Evolutionary conservation across 2,329 filamentous ascomycete genomes (phyloP), one percentile per base, ranked within the genome.

Genomic region (Ilyonectria robusta): DNA sequence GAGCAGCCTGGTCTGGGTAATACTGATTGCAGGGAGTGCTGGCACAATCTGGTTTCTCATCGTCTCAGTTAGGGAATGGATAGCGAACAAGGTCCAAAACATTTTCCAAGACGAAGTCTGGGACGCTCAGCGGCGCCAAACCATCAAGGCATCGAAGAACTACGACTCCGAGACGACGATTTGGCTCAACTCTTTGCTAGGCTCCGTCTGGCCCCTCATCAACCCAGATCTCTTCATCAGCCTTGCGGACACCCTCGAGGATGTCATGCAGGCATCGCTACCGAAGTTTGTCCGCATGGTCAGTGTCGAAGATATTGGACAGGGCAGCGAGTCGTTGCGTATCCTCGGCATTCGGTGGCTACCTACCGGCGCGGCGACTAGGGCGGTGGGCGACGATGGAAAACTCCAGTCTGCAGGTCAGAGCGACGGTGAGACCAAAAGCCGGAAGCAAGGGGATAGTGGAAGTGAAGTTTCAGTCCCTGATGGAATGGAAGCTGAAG

Each of bases 221-320:
- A 94, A 94, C 74, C 92, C 92, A 0, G 92, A 94, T 72, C 84
- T 94, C 2, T 94, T 94, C 72, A 85, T 87, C 1, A 89, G 88
- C 37, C 78, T 94, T 2, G 87, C 89, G 0, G 92, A 94, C 73
- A 92, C 88, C 31, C 85, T 94, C 4, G 92, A 94, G 79, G 92
- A 94, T 77, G 90, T 94, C 54, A 94, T 94, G 92, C 92, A 94
- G 80, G 92, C 92, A 2, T 92, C 90, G 9, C 81, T 94, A 19
- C 91, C 92, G 0, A 89, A 86, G 63, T 78, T 92, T 40, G 85
- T 94, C 35, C 88, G 92, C 54, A 93, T 93, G 92, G 90, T 94
- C 48, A 91, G 90, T 59, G 88, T 94, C 8, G 91, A 94, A 55
- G 92, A 94, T 69, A 87, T 94, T 65, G 92, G 92, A 0, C 92